Base-by-base conservation (phyloP, 1,284 basidiomycete genomes). In the Somion occarium region DNA sequence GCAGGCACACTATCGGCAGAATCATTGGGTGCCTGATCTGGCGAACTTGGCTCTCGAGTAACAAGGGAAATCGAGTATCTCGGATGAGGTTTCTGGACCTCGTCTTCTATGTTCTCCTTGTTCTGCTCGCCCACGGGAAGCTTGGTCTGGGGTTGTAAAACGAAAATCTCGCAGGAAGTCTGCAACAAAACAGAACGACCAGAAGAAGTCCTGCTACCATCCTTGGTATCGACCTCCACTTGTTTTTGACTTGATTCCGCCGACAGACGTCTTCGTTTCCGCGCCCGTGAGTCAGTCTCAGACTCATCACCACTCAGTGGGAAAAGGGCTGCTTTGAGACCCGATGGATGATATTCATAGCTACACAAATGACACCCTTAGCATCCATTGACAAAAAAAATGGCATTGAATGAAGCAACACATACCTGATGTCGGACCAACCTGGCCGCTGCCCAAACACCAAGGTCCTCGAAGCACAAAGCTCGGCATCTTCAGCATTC, bases 271-370 rank as follows among this genome's bases (percentile, higher is more conserved):
- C 57, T 59, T 38, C 60, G 7, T 55, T 62, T 4, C 44, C 27
- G 1, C 56, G 56, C 1, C 41, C 9, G 3, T 49, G n/a, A 0
- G 7, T 19, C 39, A 9, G 7, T 9, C 9, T 7, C 5, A 41
- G 50, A 12, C 13, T 48, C 46, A 5, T 44, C 12, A 24, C 13
- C 24, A 27, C 7, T 7, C 15, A 15, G 15, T 34, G 64, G 74
- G 63, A 83, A 82, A 25, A 84, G 67, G 3, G 73, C 63, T 24
- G 68, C 63, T 34, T 70, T 70, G 5, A 84, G 65, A 1, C 74
- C 62, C 4, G 62, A 60, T 0, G 79, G 75, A n/a, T 78, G 69
- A 55, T 83, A 86, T 62, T 80, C 83, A 58, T 78, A 85, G 34
- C 83, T 85, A 53, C 18, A 41, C 34, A 50, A 44, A 48, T 11